Base-by-base conservation (phyloP, 2,329 filamentous ascomycete species). In the Neonectria hederae region DNA sequence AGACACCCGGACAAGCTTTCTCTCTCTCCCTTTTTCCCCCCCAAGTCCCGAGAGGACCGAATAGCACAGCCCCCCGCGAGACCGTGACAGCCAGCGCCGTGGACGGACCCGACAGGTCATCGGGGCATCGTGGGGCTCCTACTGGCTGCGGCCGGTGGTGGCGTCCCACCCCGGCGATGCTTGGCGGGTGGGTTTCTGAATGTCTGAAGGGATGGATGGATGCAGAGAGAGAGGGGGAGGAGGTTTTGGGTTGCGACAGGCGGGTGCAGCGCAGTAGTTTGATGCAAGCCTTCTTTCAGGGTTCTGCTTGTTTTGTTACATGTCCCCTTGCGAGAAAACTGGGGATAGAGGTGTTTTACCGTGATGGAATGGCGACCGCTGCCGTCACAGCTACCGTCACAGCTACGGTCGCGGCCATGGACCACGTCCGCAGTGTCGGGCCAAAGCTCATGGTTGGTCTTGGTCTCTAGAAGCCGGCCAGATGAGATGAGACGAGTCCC, bases 231-330 rank as follows among this genome's bases (percentile, higher is more conserved):
- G 17, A 14, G 22, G 8, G 45, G 43, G 11, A n/a, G 22, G 11
- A 24, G 14, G 49, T 57, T 43, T 17, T 63, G 65, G 65, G 53
- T 65, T 58, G 64, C 63, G 49, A 48, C 69, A 65, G 65, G 52
- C 56, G 61, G 59, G 63, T 63, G 62, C 54, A 63, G 46, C 69
- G 69, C 68, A 71, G 70, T 72, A 72, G 69, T 51, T 54, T 48
- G 63, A 72, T 69, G 68, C 68, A 69, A 48, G 68, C 54, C 48
- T 57, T 58, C 68, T 42, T 42, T 10, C 9, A 42, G 38, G 38
- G 38, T 9, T n/a, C 19, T 10, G 38, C 32, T 17, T 17, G 32
- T 17, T 35, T 14, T 35, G 32, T 35, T 40, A n/a, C 38, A 40
- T 40, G 38, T 19, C 38, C 17, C 38, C 10, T 38, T 38, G 28